Conservation (phyloP, 2,329 filamentous ascomycete genomes). For the Colletotrichum zoysiae region DNA sequence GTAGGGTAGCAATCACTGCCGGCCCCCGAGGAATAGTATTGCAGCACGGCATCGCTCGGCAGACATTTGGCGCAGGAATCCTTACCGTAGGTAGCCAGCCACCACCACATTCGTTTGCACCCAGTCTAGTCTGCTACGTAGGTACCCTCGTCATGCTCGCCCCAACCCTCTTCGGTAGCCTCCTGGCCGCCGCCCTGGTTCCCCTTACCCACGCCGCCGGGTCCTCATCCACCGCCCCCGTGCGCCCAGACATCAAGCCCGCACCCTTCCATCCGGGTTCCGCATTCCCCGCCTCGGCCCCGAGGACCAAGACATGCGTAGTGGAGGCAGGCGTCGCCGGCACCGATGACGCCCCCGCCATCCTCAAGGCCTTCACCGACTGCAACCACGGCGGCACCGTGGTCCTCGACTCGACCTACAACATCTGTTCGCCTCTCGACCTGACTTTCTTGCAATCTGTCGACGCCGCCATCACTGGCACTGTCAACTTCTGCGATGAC, state of each 20-base stretch:
- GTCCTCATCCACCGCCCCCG: slow-evolving; percentile 10
- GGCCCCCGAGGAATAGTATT: not conserved
- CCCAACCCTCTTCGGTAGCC: slow-evolving; percentile 35
- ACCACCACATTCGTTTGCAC: not conserved
- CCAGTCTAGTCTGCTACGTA: not conserved
- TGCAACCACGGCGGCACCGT: slow-evolving; percentile 75
- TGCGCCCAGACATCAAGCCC: slow-evolving; percentile 42
- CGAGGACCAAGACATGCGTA: slow-evolving; percentile 46
- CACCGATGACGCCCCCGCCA: slow-evolving; percentile 50
- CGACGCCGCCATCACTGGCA: slow-evolving; percentile 69
- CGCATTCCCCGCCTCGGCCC: slow-evolving; percentile 42
- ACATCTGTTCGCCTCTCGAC: slow-evolving; percentile 73
- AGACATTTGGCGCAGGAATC: slow-evolving; percentile 25
- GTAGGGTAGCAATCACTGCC: slow-evolving; percentile 1
- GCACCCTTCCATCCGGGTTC: slow-evolving; percentile 41
- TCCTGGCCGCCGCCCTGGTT: slow-evolving; percentile 38
- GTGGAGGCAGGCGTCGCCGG: slow-evolving; percentile 49
- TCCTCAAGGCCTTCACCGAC: slow-evolving; percentile 64
- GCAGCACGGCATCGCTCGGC: slow-evolving; percentile 28
- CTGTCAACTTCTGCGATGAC: slow-evolving; percentile 73
- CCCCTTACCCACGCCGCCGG: slow-evolving; percentile 29
- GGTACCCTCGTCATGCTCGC: slow-evolving; percentile 26
- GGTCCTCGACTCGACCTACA: slow-evolving; percentile 70
- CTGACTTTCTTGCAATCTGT: slow-evolving; percentile 73
- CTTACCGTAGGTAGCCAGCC: not conserved